These are phyloP conservation scores for Cytospora piceae DNA, from an alignment of 2,329 filamentous ascomycete species.

Conservation along the genomic window DNA sequence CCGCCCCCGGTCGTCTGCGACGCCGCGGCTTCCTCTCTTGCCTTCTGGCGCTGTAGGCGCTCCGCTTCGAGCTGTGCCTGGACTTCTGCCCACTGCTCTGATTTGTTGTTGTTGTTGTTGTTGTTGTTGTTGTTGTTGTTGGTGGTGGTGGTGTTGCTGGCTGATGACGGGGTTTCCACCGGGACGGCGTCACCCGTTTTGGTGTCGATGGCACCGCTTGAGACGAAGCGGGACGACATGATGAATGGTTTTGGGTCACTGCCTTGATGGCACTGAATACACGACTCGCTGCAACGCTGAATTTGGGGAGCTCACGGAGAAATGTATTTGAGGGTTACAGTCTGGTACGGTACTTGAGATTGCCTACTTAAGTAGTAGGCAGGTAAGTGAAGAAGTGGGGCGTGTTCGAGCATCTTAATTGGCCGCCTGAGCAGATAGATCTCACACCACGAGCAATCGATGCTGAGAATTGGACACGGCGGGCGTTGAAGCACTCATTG, in stretches of 20 bases:
- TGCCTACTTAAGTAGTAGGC: too few relatives aligned
- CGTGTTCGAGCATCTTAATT: background rate
- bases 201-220: conserved; percentile 55
- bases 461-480: background rate
- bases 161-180: background rate
- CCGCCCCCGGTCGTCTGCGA: conserved; percentile 41
- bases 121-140: conserved; percentile 9
- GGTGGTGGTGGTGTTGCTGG: background rate
- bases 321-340: background rate
- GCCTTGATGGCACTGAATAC: background rate
- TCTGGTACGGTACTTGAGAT: background rate
- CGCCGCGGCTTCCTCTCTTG: conserved; percentile 40
- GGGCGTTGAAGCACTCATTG: background rate
- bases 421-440: background rate
- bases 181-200: conserved; percentile 38
- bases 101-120: conserved; percentile 35
- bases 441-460: background rate
- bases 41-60: conserved; percentile 56
- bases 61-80: conserved; percentile 67
- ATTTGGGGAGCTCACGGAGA: background rate
- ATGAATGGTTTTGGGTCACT: background rate
- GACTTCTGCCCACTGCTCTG: conserved; percentile 65
- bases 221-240: conserved; percentile 62
- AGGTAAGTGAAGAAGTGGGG: background rate
- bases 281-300: background rate